Evolutionary conservation across 441 rosid genomes (phyloP).

Genomic region (Euphorbia corollata): DNA sequence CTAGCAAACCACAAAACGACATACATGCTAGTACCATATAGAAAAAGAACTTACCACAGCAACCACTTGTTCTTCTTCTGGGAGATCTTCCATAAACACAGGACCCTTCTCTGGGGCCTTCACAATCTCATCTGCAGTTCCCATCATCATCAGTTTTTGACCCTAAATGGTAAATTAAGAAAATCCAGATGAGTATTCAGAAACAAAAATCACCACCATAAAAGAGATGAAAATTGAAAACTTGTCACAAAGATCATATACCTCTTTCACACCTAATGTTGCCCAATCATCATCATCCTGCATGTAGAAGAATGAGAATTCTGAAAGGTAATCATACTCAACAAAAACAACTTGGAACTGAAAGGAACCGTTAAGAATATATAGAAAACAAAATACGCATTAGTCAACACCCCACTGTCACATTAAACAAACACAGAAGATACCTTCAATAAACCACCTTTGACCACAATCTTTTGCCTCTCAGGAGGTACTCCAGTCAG

Average conservation of each 20-base stretch:
- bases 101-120: slow-evolving; percentile 90
- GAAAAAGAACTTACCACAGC: slow-evolving; percentile 40
- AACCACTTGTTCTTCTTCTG: slow-evolving; percentile 75
- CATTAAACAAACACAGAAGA: not conserved
- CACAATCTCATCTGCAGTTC: slow-evolving; percentile 90
- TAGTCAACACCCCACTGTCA: not conserved
- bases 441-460: slow-evolving; percentile 95
- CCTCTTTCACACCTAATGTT: slow-evolving; percentile 77
- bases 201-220: slow-evolving; percentile 7
- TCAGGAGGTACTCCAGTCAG: slow-evolving; percentile 94
- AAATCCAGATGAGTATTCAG: slow-evolving; percentile 2
- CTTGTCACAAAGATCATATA: slow-evolving; percentile 18
- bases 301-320: slow-evolving; percentile 18
- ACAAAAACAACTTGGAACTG: not conserved
- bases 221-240: slow-evolving; percentile 3
- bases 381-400: not conserved
- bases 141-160: slow-evolving; percentile 99
- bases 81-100: slow-evolving; percentile 89
- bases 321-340: slow-evolving; percentile 3
- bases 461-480: slow-evolving; percentile 96
- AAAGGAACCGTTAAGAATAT: not conserved
- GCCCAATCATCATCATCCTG: slow-evolving; percentile 98
- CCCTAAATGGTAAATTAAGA: slow-evolving; percentile 41
- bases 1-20: slow-evolving; percentile 25
- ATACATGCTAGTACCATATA: not conserved